These are phyloP conservation scores for Hericium rajendrae DNA, from an alignment of 768 basidiomycete species.

Conservation along the genomic window DNA sequence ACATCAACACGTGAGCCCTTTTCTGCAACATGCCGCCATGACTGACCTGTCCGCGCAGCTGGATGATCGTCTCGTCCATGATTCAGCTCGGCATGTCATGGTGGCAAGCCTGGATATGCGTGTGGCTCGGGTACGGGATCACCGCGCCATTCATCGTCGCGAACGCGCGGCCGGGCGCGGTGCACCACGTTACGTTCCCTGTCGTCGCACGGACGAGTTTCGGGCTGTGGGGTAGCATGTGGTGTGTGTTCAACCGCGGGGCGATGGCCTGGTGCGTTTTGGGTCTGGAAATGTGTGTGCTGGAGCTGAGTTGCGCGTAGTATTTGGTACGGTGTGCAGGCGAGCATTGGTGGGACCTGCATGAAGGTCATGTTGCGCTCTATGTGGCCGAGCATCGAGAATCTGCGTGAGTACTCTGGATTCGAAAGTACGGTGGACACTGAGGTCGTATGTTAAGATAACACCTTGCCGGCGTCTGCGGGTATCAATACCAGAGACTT, in stretches of 20 bases:
- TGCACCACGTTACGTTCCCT: slow-evolving; percentile 72
- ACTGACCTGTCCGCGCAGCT: slow-evolving; percentile 28
- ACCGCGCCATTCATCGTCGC: slow-evolving; percentile 60
- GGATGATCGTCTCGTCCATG: slow-evolving; percentile 76
- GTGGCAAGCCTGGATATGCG: slow-evolving; percentile 83
- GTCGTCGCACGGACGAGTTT: slow-evolving; percentile 69
- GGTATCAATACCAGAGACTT: slow-evolving; percentile 71
- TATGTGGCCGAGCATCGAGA: slow-evolving; percentile 67
- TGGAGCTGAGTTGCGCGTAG: slow-evolving; percentile 22
- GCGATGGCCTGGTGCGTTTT: slow-evolving; percentile 57
- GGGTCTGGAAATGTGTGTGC: background rate
- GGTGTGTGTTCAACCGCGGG: slow-evolving; percentile 71
- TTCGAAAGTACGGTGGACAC: background rate
- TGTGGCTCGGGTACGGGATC: slow-evolving; percentile 40
- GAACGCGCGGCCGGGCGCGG: slow-evolving; percentile 70
- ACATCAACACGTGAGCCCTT: slow-evolving; percentile 56
- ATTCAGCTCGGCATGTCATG: slow-evolving; percentile 61
- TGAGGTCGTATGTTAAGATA: slow-evolving; percentile 32
- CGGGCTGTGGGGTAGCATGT: slow-evolving; percentile 68
- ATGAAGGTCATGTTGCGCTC: slow-evolving; percentile 64
- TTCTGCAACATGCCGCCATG: background rate
- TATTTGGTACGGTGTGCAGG: slow-evolving; percentile 72
- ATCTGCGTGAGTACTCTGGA: slow-evolving; percentile 41
- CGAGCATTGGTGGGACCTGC: slow-evolving; percentile 77
- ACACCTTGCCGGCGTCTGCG: slow-evolving; percentile 62